Evolutionary conservation across 306 rosid genomes (phyloP), one percentile per base, ranked within the genome.

Genomic region (Fagus crenata): DNA sequence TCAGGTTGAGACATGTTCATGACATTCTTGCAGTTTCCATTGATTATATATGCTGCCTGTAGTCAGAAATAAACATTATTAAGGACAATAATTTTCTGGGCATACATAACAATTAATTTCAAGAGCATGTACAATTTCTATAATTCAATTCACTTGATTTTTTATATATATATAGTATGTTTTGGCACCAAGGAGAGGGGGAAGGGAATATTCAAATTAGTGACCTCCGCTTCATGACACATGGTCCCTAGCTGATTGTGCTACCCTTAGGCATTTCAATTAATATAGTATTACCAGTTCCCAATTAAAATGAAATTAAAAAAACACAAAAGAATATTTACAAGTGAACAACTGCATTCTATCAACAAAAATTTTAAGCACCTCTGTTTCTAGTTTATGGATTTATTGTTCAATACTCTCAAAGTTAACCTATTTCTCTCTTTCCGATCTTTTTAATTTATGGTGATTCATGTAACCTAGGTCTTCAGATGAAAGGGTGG

Each of bases 1-100:
- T 95, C 99, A 82, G 92, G 77, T 83, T 95, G 97, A 73, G 99
- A 92, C 96, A 95, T 90, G 90, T 91, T 95, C 99, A 95, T 95
- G 42, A 95, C 87, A 89, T 91, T 92, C 88, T 95, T 95, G 87
- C 93, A 86, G 82, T 88, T 95, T 56, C 99, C 97, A 81, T 81
- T 81, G 65, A 90, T 87, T 53, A 95, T 88, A 86, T 95, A 92
- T 60, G 97, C 89, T 61, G 99, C 97, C 99, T 95, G 85, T 80
- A 69, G 65, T 46, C 65, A 81, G 56, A 76, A 72, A 43, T 69
- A 81, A 60, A 36, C n/a, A 70, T 40, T 42, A 74, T 74, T 2
- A 61, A 55, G 49, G 54, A 37, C 74, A n/a, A 55, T 14, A 0
- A 5, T 15, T 64, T 64, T 13, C 8, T 67, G 15, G 7, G 49